These are phyloP conservation scores for Oxyria digyna DNA, from an alignment of 148 eudicot species.

Conservation along the genomic window DNA sequence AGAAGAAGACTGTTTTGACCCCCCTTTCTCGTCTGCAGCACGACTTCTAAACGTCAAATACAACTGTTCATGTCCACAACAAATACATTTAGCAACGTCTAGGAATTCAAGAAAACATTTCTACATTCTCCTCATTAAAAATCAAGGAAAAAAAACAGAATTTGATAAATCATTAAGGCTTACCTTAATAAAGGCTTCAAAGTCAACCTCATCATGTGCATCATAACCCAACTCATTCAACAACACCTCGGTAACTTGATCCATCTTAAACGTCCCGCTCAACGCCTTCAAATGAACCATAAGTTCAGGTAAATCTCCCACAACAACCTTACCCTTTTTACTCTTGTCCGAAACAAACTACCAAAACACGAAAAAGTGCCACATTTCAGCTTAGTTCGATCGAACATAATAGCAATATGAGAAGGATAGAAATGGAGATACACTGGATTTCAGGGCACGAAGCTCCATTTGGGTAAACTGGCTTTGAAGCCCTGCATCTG, in stretches of 20 bases:
- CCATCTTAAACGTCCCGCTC: constrained; percentile 41
- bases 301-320: constrained; percentile 62
- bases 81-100: too few relatives aligned
- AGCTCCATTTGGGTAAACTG: constrained; percentile 65
- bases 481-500: constrained; percentile 62
- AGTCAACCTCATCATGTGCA: constrained; percentile 42
- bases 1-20: constrained; percentile 49
- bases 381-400: too few relatives aligned
- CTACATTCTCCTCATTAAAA: neutral
- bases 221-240: constrained; percentile 42
- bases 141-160: too few relatives aligned
- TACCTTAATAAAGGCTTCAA: constrained; percentile 84
- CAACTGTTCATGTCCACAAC: constrained; percentile 26
- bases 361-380: constrained; percentile 14
- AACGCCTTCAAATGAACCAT: constrained; percentile 57
- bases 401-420: too few relatives aligned
- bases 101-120: too few relatives aligned
- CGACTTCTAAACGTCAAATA: constrained; percentile 61
- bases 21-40: constrained; percentile 54
- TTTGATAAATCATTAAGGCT: neutral
- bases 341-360: constrained; percentile 53
- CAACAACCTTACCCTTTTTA: constrained; percentile 57
- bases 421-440: neutral
- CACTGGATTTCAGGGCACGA: constrained; percentile 47
- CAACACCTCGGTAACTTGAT: constrained; percentile 42